These are phyloP conservation scores for Emericellopsis atlantica DNA, from an alignment of 2,329 filamentous ascomycete species.

Conservation along the genomic window DNA sequence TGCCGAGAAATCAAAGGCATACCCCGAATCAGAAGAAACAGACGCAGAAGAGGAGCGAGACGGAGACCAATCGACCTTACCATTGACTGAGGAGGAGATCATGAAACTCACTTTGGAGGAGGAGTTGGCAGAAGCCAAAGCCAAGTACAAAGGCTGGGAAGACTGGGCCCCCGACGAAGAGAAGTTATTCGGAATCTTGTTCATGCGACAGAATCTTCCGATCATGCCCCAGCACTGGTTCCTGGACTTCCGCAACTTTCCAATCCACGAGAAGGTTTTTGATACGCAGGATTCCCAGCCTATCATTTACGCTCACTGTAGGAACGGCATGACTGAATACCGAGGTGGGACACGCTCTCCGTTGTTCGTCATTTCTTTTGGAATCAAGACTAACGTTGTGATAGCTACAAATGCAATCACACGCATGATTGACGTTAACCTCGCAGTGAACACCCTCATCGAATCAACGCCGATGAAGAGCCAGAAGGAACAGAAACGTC, in stretches of 20 bases:
- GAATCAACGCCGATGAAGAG: conserved; percentile 20
- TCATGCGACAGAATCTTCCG: conserved; percentile 24
- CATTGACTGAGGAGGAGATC: not conserved
- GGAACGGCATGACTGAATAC: conserved; percentile 20
- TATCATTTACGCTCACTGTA: conserved; percentile 22
- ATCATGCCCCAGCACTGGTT: conserved; percentile 26
- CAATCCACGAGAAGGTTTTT: conserved; percentile 23
- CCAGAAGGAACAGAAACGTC: not conserved
- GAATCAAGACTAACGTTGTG: conserved; percentile 5
- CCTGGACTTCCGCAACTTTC: conserved; percentile 25
- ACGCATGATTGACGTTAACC: conserved; percentile 25
- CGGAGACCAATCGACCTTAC: not conserved
- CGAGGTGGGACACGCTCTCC: conserved; percentile 14
- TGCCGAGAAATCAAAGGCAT: not conserved
- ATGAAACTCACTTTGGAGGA: conserved; percentile 4
- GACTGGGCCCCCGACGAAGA: conserved; percentile 40
- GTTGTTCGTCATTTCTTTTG: no score
- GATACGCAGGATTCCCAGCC: conserved; percentile 16
- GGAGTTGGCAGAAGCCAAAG: conserved; percentile 31
- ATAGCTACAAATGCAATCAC: conserved; percentile 25
- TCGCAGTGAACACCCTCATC: conserved; percentile 16
- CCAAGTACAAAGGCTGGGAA: conserved; percentile 25
- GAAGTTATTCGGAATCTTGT: conserved; percentile 26
- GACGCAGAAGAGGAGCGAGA: not conserved
- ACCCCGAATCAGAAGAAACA: no score